Evolutionary conservation across 352 stramenopile genomes (phyloP).

Genomic region (Peronosclerospora sorghi): DNA sequence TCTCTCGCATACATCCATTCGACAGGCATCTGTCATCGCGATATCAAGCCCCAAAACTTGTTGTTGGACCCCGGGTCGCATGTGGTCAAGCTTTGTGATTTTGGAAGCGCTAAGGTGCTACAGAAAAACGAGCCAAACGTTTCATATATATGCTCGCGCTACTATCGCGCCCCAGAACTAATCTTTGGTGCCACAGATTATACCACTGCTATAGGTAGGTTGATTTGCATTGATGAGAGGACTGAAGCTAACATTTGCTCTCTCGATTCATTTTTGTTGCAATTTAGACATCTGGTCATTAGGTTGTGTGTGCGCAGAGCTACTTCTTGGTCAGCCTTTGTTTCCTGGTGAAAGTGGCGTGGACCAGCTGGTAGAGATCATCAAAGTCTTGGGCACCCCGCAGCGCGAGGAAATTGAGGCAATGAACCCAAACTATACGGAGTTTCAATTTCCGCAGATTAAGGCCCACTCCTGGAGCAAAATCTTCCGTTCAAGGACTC

Average conservation of each 20-base stretch:
- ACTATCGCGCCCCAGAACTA: slow-evolving; percentile 98
- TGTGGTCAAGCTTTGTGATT: slow-evolving; percentile 99
- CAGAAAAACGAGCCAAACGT: slow-evolving; percentile 98
- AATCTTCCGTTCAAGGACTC: slow-evolving; percentile 92
- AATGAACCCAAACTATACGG: slow-evolving; percentile 99
- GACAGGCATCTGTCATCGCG: slow-evolving; percentile 96
- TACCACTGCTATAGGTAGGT: slow-evolving; percentile 92
- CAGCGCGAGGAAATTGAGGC: slow-evolving; percentile 96
- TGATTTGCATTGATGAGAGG: background rate
- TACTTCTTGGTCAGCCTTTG: slow-evolving; percentile 95
- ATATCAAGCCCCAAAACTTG: slow-evolving; percentile 99
- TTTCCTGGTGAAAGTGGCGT: slow-evolving; percentile 98
- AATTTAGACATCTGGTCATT: slow-evolving; percentile 91
- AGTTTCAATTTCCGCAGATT: slow-evolving; percentile 99
- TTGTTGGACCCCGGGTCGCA: slow-evolving; percentile 95
- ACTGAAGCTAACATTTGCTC: background rate
- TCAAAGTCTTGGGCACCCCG: slow-evolving; percentile 98
- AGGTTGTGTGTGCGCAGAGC: slow-evolving; percentile 96
- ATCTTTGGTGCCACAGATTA: slow-evolving; percentile 99
- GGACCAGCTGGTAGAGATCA: slow-evolving; percentile 99
- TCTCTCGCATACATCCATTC: slow-evolving; percentile 97
- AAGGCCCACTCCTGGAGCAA: slow-evolving; percentile 97
- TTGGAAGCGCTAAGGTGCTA: slow-evolving; percentile 93
- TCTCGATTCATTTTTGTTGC: background rate
- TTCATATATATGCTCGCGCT: slow-evolving; percentile 98